Percentiles rank a stretch among this genome's conserved stretches.
Evolutionary conservation across 1,139 yeast genomes (phyloP).

Genomic region (Magnusiomyces fungicola): DNA sequence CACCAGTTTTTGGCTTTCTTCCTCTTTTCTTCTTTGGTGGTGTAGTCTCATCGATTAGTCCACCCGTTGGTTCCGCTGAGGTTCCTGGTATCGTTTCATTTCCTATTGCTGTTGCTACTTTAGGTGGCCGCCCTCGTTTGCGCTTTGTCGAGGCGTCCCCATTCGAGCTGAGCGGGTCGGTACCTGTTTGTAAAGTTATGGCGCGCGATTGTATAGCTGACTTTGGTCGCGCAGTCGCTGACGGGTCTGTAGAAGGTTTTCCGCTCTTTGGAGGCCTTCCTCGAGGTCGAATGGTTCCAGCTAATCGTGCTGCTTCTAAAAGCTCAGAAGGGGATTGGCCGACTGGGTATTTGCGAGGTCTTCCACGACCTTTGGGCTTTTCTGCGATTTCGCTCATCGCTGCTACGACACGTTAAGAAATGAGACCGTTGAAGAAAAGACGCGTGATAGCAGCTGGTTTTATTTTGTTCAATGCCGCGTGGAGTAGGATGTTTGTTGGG

Average conservation of each 20-base stretch:
- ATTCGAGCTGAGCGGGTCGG: too few species aligned
- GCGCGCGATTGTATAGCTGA: too few species aligned
- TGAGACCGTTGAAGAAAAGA: neutral
- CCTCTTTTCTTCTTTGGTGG: too few species aligned
- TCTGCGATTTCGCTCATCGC: neutral
- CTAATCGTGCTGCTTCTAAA: constrained; percentile 13
- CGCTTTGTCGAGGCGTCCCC: neutral
- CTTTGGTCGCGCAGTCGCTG: neutral
- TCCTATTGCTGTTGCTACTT: neutral
- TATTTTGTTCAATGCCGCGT: too few species aligned
- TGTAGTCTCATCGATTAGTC: too few species aligned
- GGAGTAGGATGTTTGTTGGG: too few species aligned
- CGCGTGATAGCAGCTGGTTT: neutral
- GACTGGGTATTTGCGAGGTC: constrained; percentile 16
- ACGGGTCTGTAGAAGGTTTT: neutral
- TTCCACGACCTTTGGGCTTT: constrained; percentile 11
- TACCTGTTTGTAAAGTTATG: too few species aligned
- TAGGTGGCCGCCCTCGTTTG: constrained; percentile 1
- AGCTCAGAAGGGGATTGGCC: constrained; percentile 15
- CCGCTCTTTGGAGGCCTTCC: constrained; percentile 14
- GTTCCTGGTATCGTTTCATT: neutral
- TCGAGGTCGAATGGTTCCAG: constrained; percentile 11
- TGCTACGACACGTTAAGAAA: too few species aligned
- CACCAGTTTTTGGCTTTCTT: too few species aligned
- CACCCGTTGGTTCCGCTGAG: neutral